Evolutionary conservation across 768 basidiomycete species (phyloP).

Genomic region (Pulveroboletus sp.): DNA sequence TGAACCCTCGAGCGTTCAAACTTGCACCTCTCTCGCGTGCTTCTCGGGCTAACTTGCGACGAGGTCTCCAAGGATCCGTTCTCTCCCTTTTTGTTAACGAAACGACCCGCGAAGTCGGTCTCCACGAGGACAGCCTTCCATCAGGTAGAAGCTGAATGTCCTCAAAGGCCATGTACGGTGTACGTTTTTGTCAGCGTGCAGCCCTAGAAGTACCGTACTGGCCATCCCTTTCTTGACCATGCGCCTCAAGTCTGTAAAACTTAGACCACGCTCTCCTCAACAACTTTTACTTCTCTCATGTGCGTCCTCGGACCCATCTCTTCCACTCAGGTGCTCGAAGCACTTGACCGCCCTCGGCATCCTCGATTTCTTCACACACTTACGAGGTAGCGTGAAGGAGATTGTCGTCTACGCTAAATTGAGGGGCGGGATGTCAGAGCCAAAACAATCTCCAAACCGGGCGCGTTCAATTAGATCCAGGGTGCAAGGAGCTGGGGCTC

Average conservation of each 20-base stretch:
- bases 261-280: neutral
- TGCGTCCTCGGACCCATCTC: slow-evolving; percentile 1
- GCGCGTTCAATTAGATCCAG: neutral
- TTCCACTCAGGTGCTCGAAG: slow-evolving; percentile 5
- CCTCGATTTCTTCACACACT: slow-evolving; percentile 1
- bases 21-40: neutral
- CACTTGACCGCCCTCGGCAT: slow-evolving; percentile 1
- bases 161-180: no score
- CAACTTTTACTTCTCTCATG: no score
- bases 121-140: neutral
- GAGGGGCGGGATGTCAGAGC: slow-evolving; percentile 14
- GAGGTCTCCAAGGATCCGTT: no score
- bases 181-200: no score
- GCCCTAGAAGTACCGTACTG: no score
- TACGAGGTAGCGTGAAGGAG: neutral
- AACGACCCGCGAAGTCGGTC: no score
- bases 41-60: slow-evolving; percentile 4
- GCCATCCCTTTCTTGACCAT: neutral
- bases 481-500: slow-evolving; percentile 13
- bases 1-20: neutral
- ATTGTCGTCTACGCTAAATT: neutral
- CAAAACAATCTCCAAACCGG: slow-evolving; percentile 5
- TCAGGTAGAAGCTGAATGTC: neutral
- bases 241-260: no score
- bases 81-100: neutral